Conservation (phyloP, 305 asterid genomes). For the Andrographis paniculata region DNA sequence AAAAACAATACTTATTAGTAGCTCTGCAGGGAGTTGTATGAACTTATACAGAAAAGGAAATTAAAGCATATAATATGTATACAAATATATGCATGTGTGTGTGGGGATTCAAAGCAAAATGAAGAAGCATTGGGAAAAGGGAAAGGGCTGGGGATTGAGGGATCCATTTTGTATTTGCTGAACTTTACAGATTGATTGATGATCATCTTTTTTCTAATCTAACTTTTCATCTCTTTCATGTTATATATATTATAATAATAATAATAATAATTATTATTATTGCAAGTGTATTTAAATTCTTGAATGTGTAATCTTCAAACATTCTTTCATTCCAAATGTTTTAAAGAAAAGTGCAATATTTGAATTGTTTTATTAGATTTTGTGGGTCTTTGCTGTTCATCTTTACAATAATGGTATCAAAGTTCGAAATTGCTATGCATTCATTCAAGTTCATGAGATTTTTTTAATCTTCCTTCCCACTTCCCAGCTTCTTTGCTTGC, state of each 20-base stretch:
- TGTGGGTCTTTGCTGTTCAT: too few species aligned
- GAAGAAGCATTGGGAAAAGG: conserved; percentile 25
- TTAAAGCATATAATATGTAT: background rate
- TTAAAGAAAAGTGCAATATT: conserved; percentile 28
- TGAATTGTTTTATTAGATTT: background rate
- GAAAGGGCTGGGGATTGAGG: conserved; percentile 33
- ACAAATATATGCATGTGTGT: too few species aligned
- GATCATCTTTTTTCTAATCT: conserved; percentile 40
- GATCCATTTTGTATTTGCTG: background rate
- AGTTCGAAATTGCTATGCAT: too few species aligned
- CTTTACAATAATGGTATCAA: too few species aligned
- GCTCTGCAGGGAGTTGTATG: background rate
- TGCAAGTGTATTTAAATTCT: too few species aligned
- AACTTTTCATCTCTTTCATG: conserved; percentile 20
- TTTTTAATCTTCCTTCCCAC: too few species aligned
- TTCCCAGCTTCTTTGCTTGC: too few species aligned
- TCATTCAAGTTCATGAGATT: too few species aligned
- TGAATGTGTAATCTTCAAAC: too few species aligned
- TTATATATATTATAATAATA: background rate
- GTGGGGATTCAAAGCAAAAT: background rate
- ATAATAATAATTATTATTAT: too few species aligned
- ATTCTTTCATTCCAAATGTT: conserved; percentile 45
- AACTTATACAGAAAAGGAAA: background rate
- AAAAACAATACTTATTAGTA: background rate
- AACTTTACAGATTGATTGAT: conserved; percentile 44